phyloP scores from a whole-genome alignment of 257 asterid genomes.

The Nicotiana attenuata region DNA sequence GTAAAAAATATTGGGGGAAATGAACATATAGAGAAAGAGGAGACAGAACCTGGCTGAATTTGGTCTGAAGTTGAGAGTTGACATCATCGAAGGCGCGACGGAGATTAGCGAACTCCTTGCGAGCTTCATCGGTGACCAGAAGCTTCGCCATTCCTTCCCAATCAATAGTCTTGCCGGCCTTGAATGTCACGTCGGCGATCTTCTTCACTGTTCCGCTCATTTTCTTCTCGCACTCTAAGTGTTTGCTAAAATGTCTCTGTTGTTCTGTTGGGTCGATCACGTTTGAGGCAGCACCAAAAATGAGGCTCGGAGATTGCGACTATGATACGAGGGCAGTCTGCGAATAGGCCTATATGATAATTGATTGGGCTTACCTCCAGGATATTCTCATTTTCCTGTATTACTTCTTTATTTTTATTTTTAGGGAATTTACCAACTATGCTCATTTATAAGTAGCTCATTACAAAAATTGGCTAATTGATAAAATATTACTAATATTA shows the following conservation, averaged over 20 bases:
- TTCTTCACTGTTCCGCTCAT: slow-evolving; percentile 93
- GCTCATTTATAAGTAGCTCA: too few species aligned
- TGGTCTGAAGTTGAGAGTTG: slow-evolving; percentile 82
- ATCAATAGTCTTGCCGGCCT: slow-evolving; percentile 68
- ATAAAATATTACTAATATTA: too few species aligned
- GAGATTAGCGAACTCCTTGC: slow-evolving; percentile 77
- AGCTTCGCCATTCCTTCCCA: slow-evolving; percentile 98
- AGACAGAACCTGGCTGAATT: slow-evolving; percentile 78
- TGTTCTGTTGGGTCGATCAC: not conserved
- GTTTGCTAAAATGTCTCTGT: not conserved
- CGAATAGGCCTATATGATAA: too few species aligned
- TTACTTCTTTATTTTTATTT: too few species aligned
- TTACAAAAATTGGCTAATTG: too few species aligned
- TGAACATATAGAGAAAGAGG: not conserved
- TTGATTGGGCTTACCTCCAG: too few species aligned
- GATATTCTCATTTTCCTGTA: too few species aligned
- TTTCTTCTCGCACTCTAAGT: slow-evolving; percentile 8
- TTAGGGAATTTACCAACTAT: too few species aligned
- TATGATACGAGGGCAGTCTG: too few species aligned
- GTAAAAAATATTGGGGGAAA: not conserved
- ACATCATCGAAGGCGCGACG: slow-evolving; percentile 96
- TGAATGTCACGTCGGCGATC: slow-evolving; percentile 74
- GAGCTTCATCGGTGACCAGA: slow-evolving; percentile 90
- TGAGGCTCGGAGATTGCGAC: too few species aligned
- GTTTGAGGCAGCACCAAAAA: too few species aligned